Conservation (phyloP, 148 eudicot species). For the Persicaria maculosa region DNA sequence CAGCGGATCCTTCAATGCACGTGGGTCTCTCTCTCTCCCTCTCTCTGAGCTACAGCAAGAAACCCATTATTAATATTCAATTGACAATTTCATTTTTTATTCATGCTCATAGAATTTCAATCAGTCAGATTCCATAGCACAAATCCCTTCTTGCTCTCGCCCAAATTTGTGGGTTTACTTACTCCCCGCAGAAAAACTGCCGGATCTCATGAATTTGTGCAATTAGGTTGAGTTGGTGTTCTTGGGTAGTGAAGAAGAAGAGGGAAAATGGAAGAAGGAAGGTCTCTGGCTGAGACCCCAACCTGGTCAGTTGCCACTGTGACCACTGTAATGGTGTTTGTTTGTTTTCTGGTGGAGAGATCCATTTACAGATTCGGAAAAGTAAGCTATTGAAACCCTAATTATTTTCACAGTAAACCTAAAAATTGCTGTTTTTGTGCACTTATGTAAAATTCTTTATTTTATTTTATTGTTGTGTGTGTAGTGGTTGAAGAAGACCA, state of each 20-base stretch:
- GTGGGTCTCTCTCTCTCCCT: background rate
- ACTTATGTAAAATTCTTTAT: background rate
- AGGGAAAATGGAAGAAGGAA: conserved; percentile 53
- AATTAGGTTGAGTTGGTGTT: background rate
- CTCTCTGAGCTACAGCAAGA: background rate
- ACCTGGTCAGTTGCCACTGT: conserved; percentile 99
- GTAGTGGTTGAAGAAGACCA: conserved; percentile 95
- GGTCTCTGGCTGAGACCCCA: conserved; percentile 89
- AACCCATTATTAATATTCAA: background rate
- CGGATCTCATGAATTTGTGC: background rate
- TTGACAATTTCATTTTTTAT: background rate
- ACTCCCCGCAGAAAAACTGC: background rate
- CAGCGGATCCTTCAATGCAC: conserved; percentile 9
- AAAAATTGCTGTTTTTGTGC: background rate
- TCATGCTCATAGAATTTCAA: background rate
- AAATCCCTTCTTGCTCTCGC: background rate
- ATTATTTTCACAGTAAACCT: background rate
- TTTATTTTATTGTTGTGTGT: conserved; percentile 14
- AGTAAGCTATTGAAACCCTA: conserved; percentile 29
- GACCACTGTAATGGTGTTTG: conserved; percentile 83
- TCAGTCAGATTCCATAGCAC: background rate
- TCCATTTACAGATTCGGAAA: conserved; percentile 89
- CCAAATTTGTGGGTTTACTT: background rate
- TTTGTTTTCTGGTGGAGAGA: conserved; percentile 73
- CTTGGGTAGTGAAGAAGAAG: conserved; percentile 22